phyloP scores from a whole-genome alignment of 805 yeast species.

The Zygoascus ofunaensis region DNA sequence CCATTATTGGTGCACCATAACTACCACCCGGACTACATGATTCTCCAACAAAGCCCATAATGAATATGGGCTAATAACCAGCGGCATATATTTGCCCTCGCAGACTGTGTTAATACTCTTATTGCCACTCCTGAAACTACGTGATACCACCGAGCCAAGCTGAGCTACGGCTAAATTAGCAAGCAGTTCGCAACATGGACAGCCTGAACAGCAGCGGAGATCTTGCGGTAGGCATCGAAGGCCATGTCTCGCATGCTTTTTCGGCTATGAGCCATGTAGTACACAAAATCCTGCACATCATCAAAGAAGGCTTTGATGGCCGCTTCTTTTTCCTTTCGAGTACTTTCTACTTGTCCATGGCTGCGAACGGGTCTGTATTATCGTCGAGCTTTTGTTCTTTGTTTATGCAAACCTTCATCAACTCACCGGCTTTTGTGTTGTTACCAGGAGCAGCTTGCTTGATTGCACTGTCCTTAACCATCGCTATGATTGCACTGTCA shows the following conservation, averaged over 20 bases:
- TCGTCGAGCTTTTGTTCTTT: not conserved
- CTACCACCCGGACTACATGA: too few species aligned
- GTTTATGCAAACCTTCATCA: not conserved
- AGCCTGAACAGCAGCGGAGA: not conserved
- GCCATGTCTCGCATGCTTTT: too few species aligned
- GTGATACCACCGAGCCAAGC: too few species aligned
- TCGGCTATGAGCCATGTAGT: too few species aligned
- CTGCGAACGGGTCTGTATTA: not conserved
- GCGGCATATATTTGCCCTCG: too few species aligned
- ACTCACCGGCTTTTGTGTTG: not conserved
- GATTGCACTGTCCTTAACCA: not conserved
- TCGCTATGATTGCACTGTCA: not conserved
- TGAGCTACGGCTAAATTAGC: too few species aligned
- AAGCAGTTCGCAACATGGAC: too few species aligned
- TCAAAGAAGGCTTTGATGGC: not conserved
- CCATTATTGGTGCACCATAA: too few species aligned
- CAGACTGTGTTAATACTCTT: too few species aligned
- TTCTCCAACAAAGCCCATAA: too few species aligned
- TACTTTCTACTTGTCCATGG: slow-evolving; percentile 1
- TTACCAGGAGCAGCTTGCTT: not conserved
- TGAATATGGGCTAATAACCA: too few species aligned
- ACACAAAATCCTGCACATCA: not conserved
- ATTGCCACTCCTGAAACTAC: too few species aligned
- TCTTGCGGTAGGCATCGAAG: not conserved
- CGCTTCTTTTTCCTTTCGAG: not conserved